Base-by-base conservation (phyloP, 2,329 filamentous ascomycete species). In the Colletotrichum sp. region DNA sequence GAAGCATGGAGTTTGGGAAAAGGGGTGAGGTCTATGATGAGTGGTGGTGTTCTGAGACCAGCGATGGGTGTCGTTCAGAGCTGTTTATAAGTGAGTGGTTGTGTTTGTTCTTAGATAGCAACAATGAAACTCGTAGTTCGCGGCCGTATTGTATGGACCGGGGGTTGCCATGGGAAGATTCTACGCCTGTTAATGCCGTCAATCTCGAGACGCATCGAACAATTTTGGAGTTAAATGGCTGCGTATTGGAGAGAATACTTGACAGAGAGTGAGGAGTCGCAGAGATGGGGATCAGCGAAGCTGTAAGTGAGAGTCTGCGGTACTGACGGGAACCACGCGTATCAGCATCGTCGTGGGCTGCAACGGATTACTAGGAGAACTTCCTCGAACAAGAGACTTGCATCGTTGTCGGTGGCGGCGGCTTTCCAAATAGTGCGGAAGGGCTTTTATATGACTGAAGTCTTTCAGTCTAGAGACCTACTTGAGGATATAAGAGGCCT, bases 311-410 rank as follows among this genome's bases (percentile, higher is more conserved):
- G 44, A 49, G n/a, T 21, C n/a, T 49, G n/a, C n/a, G 6, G 10
- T 21, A 49, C 44, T 49, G 44, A 13, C 44, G 16, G 18, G 39
- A 44, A 44, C 18, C 8, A n/a, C 18, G 39, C 39, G 10, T 12
- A n/a, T n/a, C 18, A n/a, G 39, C 39, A n/a, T 44, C 39, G 18
- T 44, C 39, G 8, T 10, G 39, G 39, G 6, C 18, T 39, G 36
- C 36, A 39, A 39, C 16, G 15, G 36, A 39, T 39, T 18, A 39
- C 36, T 39, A 1, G 16, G 36, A 39, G 36, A 1, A 39, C 16
- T 39, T 39, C 8, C 16, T 18, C 2, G 8, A 18, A 39, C 36
- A 5, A 1, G 0, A 1, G 16, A 39, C 36, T 18, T 0, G 3
- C 36, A 39, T 39, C 15, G 16, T 39, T 39, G 36, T 39, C 36